Evolutionary conservation across 495 filamentous ascomycete species (phyloP).

Genomic region (Umbilicaria muhlenbergii): DNA sequence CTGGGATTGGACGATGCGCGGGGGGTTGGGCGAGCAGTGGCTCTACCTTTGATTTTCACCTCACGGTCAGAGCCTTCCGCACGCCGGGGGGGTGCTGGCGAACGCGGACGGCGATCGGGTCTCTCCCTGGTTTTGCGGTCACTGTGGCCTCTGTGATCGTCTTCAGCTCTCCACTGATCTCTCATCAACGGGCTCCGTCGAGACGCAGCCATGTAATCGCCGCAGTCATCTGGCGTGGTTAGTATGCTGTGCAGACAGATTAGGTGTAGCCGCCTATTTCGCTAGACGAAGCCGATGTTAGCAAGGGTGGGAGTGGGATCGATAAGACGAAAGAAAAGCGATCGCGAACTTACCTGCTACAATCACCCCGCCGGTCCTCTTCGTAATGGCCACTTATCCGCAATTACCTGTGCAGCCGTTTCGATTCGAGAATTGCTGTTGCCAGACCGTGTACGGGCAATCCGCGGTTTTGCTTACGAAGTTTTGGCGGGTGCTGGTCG

Average conservation of each 20-base stretch:
- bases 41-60: conserved; percentile 14
- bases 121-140: conserved; percentile 11
- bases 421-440: too few relatives aligned
- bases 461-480: too few relatives aligned
- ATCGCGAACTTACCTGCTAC: too few relatives aligned
- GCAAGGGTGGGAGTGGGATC: too few relatives aligned
- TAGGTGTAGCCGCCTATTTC: neutral
- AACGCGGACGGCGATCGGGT: conserved; percentile 2
- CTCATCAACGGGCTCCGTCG: conserved; percentile 40
- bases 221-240: conserved; percentile 14
- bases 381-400: too few relatives aligned
- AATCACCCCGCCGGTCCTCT: too few relatives aligned
- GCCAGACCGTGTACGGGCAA: too few relatives aligned
- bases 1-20: neutral
- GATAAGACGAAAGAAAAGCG: too few relatives aligned
- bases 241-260: neutral
- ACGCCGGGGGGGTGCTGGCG: conserved; percentile 6
- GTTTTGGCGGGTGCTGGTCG: too few relatives aligned
- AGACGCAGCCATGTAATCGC: conserved; percentile 38
- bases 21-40: conserved; percentile 1
- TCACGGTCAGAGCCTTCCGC: conserved; percentile 5
- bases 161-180: conserved; percentile 39
- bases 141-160: conserved; percentile 18
- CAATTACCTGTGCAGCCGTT: too few relatives aligned
- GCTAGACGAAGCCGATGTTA: too few relatives aligned